Evolutionary conservation across 371 early-diverging fungal genomes (phyloP).

Genomic region (Chytridiales sp.): DNA sequence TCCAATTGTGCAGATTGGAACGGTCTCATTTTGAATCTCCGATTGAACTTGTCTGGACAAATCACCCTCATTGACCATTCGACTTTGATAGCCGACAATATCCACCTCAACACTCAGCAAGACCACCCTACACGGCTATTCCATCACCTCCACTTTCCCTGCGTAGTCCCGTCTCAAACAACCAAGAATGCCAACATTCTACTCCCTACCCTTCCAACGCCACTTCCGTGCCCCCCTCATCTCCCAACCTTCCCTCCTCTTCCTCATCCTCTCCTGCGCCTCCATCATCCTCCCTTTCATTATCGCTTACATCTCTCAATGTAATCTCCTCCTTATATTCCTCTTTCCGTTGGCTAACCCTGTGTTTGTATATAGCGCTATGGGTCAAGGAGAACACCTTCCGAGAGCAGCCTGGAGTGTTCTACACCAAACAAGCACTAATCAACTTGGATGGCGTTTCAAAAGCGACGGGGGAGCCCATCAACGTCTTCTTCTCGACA

Average conservation of each 20-base stretch:
- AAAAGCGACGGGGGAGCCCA: neutral
- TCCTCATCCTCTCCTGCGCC: slow-evolving; percentile 6
- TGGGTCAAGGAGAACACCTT: slow-evolving; percentile 34
- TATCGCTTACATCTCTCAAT: slow-evolving; percentile 31
- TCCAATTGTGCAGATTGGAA: too few species aligned
- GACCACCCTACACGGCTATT: too few species aligned
- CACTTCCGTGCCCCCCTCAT: slow-evolving; percentile 24
- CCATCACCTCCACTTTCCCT: too few species aligned
- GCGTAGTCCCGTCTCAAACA: too few species aligned
- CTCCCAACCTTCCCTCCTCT: slow-evolving; percentile 24
- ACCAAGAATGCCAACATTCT: slow-evolving; percentile 16
- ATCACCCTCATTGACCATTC: too few species aligned
- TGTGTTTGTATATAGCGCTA: slow-evolving; percentile 26
- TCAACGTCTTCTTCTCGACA: slow-evolving; percentile 20
- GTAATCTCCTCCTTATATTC: slow-evolving; percentile 8
- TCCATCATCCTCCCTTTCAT: slow-evolving; percentile 28
- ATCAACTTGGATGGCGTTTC: slow-evolving; percentile 25
- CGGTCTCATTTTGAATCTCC: too few species aligned
- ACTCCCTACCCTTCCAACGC: slow-evolving; percentile 22
- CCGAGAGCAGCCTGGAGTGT: slow-evolving; percentile 32
- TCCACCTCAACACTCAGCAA: too few species aligned
- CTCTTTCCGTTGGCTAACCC: neutral
- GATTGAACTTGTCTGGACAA: too few species aligned
- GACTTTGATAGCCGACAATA: too few species aligned
- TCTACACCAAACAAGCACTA: slow-evolving; percentile 23